phyloP scores from a whole-genome alignment of 1,284 basidiomycete genomes.

The Sporisorium scitamineum region DNA sequence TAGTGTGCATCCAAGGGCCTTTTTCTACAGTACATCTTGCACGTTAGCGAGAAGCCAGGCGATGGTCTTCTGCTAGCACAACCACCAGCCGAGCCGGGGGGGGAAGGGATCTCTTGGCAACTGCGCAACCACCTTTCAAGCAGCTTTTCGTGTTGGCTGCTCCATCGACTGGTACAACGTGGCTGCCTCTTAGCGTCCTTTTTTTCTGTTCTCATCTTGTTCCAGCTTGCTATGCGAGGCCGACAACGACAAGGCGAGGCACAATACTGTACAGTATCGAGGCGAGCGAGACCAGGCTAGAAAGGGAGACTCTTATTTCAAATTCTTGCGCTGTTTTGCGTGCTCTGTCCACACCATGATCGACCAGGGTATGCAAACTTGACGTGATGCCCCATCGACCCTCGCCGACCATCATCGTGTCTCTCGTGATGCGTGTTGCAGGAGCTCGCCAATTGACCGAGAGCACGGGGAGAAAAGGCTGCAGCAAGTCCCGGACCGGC shows the following conservation, averaged over 20 bases:
- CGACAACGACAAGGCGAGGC: neutral
- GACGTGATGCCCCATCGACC: slow-evolving; percentile 1
- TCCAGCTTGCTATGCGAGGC: neutral
- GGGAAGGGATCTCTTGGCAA: slow-evolving; percentile 3
- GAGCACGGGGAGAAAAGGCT: neutral
- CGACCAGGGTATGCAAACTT: neutral
- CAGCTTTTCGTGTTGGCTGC: too few species aligned
- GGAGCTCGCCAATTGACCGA: too few species aligned
- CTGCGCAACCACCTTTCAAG: neutral
- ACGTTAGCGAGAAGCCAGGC: too few species aligned
- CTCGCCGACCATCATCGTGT: too few species aligned
- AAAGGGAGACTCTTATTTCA: neutral
- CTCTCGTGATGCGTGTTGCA: too few species aligned
- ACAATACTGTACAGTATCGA: neutral
- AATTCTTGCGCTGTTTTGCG: neutral
- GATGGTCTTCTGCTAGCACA: too few species aligned
- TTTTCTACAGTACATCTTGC: too few species aligned
- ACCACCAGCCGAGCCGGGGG: neutral
- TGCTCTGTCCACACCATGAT: neutral
- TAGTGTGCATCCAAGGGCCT: too few species aligned
- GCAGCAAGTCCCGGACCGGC: neutral
- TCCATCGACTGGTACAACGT: slow-evolving; percentile 1
- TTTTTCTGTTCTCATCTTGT: too few species aligned
- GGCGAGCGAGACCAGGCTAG: neutral
- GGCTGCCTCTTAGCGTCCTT: neutral